phyloP scores from a whole-genome alignment of 192 early-diverging fungal species.

The Backusella westeae region DNA sequence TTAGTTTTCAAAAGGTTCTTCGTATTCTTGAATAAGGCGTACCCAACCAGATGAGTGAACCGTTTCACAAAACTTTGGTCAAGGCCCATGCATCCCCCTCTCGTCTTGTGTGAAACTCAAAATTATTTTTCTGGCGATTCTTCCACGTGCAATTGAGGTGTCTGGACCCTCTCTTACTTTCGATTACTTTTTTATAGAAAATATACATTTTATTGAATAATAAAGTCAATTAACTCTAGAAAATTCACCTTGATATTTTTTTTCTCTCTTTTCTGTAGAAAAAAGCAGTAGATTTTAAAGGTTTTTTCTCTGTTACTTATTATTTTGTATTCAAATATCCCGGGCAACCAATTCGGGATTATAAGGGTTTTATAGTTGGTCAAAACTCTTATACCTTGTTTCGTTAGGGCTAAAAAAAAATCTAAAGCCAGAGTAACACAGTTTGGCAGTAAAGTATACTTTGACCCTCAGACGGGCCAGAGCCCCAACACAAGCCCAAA shows the following conservation, averaged over 20 bases:
- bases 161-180: not conserved
- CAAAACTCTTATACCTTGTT: not conserved
- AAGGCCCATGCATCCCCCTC: not conserved
- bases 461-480: not conserved
- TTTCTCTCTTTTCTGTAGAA: not conserved
- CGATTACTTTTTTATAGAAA: not conserved
- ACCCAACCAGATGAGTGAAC: not conserved
- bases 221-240: not conserved
- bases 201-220: not conserved
- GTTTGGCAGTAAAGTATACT: not conserved
- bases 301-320: not conserved
- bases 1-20: not conserved
- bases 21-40: not conserved
- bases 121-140: not conserved
- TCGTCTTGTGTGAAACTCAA: not conserved
- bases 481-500: slow-evolving; percentile 7
- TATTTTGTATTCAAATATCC: not conserved
- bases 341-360: not conserved
- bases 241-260: not conserved
- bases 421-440: slow-evolving; percentile 8
- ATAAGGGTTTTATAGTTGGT: not conserved
- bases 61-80: not conserved
- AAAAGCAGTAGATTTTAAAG: not conserved
- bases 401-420: not conserved
- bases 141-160: not conserved